These are phyloP conservation scores for Schizopora paradoxa DNA, from an alignment of 1,284 basidiomycete species.

Conservation along the genomic window DNA sequence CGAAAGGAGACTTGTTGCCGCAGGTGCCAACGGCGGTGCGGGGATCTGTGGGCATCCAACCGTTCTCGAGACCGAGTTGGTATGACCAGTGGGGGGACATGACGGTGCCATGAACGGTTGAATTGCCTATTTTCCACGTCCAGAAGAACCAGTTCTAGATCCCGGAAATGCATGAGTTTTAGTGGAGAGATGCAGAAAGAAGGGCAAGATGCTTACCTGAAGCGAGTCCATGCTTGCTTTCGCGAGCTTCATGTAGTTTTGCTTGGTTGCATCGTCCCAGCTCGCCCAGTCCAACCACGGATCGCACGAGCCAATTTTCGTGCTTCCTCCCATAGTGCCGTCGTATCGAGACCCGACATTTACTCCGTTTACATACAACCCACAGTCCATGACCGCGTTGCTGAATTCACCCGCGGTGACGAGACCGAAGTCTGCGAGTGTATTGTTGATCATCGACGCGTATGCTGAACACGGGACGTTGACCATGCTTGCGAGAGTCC, in stretches of 20 bases:
- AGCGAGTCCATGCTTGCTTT: conserved; percentile 48
- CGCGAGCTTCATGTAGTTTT: conserved; percentile 51
- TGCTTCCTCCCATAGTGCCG: too few species aligned
- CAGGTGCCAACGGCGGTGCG: conserved; percentile 65
- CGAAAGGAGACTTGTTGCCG: conserved; percentile 41
- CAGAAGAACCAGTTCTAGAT: conserved; percentile 64
- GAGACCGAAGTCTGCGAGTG: conserved; percentile 52
- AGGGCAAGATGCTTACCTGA: conserved; percentile 19
- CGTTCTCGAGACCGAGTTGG: conserved; percentile 69
- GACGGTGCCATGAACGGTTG: conserved; percentile 49
- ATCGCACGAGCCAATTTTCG: conserved; percentile 51
- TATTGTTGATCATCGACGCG: conserved; percentile 46
- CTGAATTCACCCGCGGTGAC: conserved; percentile 70
- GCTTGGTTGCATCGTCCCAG: conserved; percentile 56
- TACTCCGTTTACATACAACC: conserved; percentile 61
- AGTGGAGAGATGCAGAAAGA: conserved; percentile 20
- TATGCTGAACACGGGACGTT: too few species aligned
- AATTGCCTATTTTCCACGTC: conserved; percentile 77
- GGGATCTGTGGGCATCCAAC: conserved; percentile 81
- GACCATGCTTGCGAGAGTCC: too few species aligned
- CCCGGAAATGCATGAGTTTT: too few species aligned
- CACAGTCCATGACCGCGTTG: conserved; percentile 61
- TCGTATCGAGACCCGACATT: conserved; percentile 39
- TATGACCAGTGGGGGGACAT: conserved; percentile 79
- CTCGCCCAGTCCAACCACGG: conserved; percentile 54